Evolutionary conservation across 2,329 filamentous ascomycete genomes (phyloP).

Genomic region (Trichophyton verrucosum): DNA sequence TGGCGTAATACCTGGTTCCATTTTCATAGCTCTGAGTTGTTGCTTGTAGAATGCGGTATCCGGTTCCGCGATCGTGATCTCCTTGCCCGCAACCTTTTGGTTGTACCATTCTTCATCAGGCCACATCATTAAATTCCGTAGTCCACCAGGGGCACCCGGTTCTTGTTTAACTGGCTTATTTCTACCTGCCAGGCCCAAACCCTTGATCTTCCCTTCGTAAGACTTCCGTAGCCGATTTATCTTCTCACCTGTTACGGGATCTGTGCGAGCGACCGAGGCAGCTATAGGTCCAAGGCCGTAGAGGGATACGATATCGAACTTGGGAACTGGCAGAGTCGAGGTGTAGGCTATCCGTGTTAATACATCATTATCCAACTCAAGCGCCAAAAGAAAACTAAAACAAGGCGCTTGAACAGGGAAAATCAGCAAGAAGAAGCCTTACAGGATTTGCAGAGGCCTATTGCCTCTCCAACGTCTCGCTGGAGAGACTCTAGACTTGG

Average conservation of each 20-base stretch:
- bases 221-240: conserved; percentile 49
- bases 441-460: conserved; percentile 40
- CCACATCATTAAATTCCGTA: conserved; percentile 34
- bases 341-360: conserved; percentile 38
- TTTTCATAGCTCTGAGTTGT: conserved; percentile 34
- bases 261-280: conserved; percentile 45
- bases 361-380: conserved; percentile 24
- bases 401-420: conserved; percentile 7
- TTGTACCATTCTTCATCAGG: conserved; percentile 41
- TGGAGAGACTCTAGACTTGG: conserved; percentile 33
- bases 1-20: conserved; percentile 35
- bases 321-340: conserved; percentile 43
- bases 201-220: conserved; percentile 41
- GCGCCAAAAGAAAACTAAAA: conserved; percentile 5
- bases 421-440: conserved; percentile 26
- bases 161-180: conserved; percentile 38
- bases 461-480: conserved; percentile 35
- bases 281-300: conserved; percentile 46
- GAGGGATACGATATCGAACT: conserved; percentile 47
- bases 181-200: conserved; percentile 34
- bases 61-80: conserved; percentile 33
- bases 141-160: conserved; percentile 26
- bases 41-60: conserved; percentile 31
- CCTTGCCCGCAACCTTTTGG: conserved; percentile 36
- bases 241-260: conserved; percentile 53